Evolutionary conservation across 192 early-diverging fungal species (phyloP), one percentile per base, ranked within the genome.

Genomic region (Cetraspora pellucida): DNA sequence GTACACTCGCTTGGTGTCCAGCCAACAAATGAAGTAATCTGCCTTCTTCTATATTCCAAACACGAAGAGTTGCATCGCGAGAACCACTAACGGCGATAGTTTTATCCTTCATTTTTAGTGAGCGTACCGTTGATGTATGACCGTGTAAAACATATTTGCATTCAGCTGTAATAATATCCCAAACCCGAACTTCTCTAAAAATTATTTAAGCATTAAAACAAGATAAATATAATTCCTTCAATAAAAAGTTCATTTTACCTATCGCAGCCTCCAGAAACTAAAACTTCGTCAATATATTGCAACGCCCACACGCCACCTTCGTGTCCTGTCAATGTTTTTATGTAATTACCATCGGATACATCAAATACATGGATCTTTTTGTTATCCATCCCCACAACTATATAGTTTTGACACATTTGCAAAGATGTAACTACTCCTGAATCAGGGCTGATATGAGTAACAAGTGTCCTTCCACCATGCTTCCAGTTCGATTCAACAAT

Each of bases 291-390:
- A 67, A 91, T 89, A 75, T 95, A 96, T 74, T 96, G 93, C 57
- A 99, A 82, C 30, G 97, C 95, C 97, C 97, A 99, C 14, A 99
- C 96, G 23, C 97, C 97, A 45, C 96, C 96, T 59, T 92, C 89
- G 79, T 95, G 93, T 19, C 97, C 96, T 57, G 87, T 86, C 5
- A 99, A 81, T 25, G 90, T 91, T 76, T 92, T 83, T 25, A 91
- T 74, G 43, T 92, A 78, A 3, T 84, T 83, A 23, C 96, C 96
- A 2, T 92, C 91, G 1, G 80, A 83, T 13, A 93, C 91, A 82
- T 95, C 94, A 82, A 96, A 98, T 46, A 99, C 93, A 77, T 95
- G 91, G 49, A 98, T 98, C 27, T 91, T 88, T 73, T 93, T 91
- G 47, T 96, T 95, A 84, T 99, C 97, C 25, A 93, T 90, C 43